Evolutionary conservation across 345 rosid genomes (phyloP).

Genomic region (Triadica sebifera): DNA sequence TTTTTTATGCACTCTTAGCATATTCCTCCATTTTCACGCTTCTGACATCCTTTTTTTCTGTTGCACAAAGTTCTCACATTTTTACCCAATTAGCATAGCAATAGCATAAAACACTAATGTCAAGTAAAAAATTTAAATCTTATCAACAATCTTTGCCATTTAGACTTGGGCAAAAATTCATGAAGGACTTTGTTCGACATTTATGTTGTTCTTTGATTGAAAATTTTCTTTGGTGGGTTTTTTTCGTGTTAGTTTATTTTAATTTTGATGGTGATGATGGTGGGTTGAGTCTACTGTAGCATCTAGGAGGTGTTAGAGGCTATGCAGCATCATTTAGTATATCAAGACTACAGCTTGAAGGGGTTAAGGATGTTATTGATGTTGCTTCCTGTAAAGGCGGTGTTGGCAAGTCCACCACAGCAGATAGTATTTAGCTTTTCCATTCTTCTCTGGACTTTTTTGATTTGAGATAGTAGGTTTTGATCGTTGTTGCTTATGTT

Average conservation of each 20-base stretch:
- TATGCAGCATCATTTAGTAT: slow-evolving; percentile 35
- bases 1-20: not conserved
- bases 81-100: not conserved
- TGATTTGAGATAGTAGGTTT: too few species aligned
- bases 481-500: not conserved
- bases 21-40: not conserved
- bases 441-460: not conserved
- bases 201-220: slow-evolving; percentile 5
- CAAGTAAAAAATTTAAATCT: not conserved
- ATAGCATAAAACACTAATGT: not conserved
- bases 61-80: not conserved
- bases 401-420: slow-evolving; percentile 93
- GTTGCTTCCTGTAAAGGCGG: slow-evolving; percentile 98
- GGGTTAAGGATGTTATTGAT: slow-evolving; percentile 75
- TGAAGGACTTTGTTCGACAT: slow-evolving; percentile 30
- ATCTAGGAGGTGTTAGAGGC: slow-evolving; percentile 40
- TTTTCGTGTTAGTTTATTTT: not conserved
- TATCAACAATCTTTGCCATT: not conserved
- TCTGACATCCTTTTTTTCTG: not conserved
- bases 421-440: slow-evolving; percentile 43
- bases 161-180: not conserved
- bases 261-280: slow-evolving; percentile 4
- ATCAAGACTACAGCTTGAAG: slow-evolving; percentile 61
- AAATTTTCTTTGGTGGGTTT: too few species aligned
- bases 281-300: slow-evolving; percentile 27